Evolutionary conservation across 2,329 filamentous ascomycete species (phyloP).

Genomic region (Aspergillus versicolor): DNA sequence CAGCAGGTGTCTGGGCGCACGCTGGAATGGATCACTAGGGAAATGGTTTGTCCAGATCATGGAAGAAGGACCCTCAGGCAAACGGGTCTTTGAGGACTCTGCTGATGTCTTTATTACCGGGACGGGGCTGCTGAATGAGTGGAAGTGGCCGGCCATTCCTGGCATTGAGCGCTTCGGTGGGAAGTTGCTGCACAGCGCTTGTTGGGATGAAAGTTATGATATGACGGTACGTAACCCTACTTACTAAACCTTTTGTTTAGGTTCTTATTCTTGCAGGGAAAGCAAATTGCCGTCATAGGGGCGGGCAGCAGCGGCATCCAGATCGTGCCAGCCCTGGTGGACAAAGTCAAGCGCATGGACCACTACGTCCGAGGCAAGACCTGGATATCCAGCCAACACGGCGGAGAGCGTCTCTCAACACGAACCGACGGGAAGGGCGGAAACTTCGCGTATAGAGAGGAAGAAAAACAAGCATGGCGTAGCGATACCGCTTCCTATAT

Average conservation of each 20-base stretch:
- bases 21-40: background rate
- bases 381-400: constrained; percentile 4
- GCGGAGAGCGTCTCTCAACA: background rate
- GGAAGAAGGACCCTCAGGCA: background rate
- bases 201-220: background rate
- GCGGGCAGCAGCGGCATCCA: constrained; percentile 3
- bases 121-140: constrained; percentile 4
- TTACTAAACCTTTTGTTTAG: background rate
- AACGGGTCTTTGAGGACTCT: background rate
- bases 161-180: background rate
- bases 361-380: constrained; percentile 6
- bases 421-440: background rate
- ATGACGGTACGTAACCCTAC: background rate
- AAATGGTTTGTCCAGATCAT: background rate
- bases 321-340: background rate
- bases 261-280: background rate
- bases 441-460: background rate
- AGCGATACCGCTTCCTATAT: background rate
- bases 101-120: constrained; percentile 1
- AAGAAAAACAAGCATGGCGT: background rate
- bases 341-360: constrained; percentile 6
- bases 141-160: background rate
- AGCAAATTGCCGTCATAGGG: background rate
- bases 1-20: background rate
- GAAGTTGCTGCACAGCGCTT: background rate